Percentiles rank a stretch among this genome's conserved stretches.
Evolutionary conservation across 192 early-diverging fungal species (phyloP).

Genomic region (Phycomyces nitens): DNA sequence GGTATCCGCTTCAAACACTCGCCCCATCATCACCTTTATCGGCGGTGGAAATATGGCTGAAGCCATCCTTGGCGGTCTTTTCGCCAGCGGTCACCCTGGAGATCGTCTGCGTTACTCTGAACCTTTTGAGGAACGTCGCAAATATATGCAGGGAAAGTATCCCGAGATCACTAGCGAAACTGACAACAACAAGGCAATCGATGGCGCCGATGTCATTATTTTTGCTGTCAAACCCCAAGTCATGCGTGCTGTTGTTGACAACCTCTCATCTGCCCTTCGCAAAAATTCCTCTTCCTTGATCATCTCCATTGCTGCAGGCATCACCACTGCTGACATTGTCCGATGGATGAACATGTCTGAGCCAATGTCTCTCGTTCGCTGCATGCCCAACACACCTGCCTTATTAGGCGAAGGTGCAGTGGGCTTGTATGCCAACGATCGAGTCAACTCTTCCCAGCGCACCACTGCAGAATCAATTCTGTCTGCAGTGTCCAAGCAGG

Average conservation of each 20-base stretch:
- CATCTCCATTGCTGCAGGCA: conserved; percentile 89
- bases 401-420: conserved; percentile 84
- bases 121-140: conserved; percentile 60
- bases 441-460: conserved; percentile 60
- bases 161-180: conserved; percentile 51
- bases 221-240: conserved; percentile 93
- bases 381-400: conserved; percentile 97
- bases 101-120: conserved; percentile 78
- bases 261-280: conserved; percentile 45
- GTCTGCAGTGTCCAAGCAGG: conserved; percentile 69
- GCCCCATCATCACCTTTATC: conserved; percentile 60
- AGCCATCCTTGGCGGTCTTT: conserved; percentile 86
- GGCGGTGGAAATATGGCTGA: conserved; percentile 97
- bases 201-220: conserved; percentile 72
- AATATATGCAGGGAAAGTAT: conserved; percentile 63
- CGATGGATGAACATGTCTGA: conserved; percentile 59
- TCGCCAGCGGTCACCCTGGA: conserved; percentile 67
- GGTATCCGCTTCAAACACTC: conserved; percentile 11
- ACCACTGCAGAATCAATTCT: conserved; percentile 66
- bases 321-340: conserved; percentile 67
- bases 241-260: conserved; percentile 63
- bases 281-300: conserved; percentile 60
- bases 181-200: conserved; percentile 62
- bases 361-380: conserved; percentile 60
- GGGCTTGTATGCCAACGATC: conserved; percentile 70